Conservation (phyloP, 179 eudicot genomes). For the Silene coronaria region DNA sequence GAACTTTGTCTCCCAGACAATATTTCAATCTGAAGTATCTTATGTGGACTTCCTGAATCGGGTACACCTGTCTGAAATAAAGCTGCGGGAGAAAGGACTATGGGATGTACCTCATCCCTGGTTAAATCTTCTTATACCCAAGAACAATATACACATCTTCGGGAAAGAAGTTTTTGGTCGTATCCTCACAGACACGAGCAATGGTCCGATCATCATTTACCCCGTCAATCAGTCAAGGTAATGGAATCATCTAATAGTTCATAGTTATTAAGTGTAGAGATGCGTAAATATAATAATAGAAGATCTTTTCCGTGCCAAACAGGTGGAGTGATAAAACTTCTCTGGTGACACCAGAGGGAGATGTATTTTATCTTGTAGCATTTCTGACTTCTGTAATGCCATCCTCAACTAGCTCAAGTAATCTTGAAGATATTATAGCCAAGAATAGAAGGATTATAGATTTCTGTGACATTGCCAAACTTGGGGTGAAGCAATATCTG, state of each 20-base stretch:
- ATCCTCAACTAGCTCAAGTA: conserved; percentile 47
- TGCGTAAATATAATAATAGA: conserved; percentile 2
- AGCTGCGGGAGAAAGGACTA: conserved; percentile 61
- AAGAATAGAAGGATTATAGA: conserved; percentile 54
- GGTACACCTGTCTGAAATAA: conserved; percentile 70
- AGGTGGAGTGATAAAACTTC: conserved; percentile 84
- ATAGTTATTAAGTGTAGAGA: background rate
- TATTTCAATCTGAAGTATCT: conserved; percentile 56
- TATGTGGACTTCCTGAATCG: conserved; percentile 71
- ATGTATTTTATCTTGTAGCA: conserved; percentile 70
- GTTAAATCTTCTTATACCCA: conserved; percentile 85
- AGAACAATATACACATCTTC: conserved; percentile 53
- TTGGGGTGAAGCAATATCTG: conserved; percentile 79
- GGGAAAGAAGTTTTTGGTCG: conserved; percentile 66
- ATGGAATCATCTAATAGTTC: conserved; percentile 2
- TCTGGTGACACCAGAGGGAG: conserved; percentile 64
- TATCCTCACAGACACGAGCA: conserved; percentile 59
- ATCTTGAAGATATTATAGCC: conserved; percentile 46
- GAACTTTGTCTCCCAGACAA: conserved; percentile 60
- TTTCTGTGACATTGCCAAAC: conserved; percentile 49
- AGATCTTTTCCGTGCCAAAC: conserved; percentile 17
- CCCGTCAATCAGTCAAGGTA: conserved; percentile 81
- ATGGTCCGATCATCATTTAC: conserved; percentile 81
- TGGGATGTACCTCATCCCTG: conserved; percentile 97
- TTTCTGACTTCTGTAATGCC: conserved; percentile 69